Base-by-base conservation (phyloP, 1,284 basidiomycete species). In the Cryptococcus wingfieldii region DNA sequence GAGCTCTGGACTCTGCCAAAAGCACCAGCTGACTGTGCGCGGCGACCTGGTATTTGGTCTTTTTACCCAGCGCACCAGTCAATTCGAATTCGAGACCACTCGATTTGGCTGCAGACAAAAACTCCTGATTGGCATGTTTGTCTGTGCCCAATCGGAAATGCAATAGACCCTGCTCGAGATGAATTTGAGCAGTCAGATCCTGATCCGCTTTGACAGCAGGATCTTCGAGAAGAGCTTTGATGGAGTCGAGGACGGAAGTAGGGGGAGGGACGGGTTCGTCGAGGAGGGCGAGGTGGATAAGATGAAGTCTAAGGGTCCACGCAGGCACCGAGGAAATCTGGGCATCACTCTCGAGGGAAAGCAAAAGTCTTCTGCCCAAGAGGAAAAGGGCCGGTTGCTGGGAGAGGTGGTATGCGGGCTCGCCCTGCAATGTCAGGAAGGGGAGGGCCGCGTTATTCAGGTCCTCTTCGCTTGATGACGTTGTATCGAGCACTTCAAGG, bases 331-430 rank as follows among this genome's bases (percentile, higher is more conserved):
- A 76, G 66, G 57, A 82, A 72, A 62, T 83, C 76, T 41, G 28
- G 25, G 46, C 74, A 42, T 67, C 66, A 80, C 82, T 16, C 14
- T 38, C 82, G 6, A 80, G 61, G 23, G 79, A 77, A 13, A 80
- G 79, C 60, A 97, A 78, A 41, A 96, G 77, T 37, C 89, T 77
- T 60, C 88, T 83, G 0, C 93, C 83, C 54, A 95, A 79, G 42
- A 87, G 83, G 53, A 98, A 83, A 66, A 94, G 85, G 28, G 84
- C 77, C 1, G 93, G 83, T 44, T 79, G 78, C 59, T 81, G 79
- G 18, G 86, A 83, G 47, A 98, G 87, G 74, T 98, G 96, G 77
- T 98, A 99, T 0, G 90, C 90, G 4, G 96, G 96, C 77, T 98
- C 95, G 1, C 96, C 96, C 2, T 85, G 84, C 58, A 84, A 84